Evolutionary conservation across 345 rosid genomes (phyloP), one percentile per base, ranked within the genome.

Genomic region (Pistacia atlantica): DNA sequence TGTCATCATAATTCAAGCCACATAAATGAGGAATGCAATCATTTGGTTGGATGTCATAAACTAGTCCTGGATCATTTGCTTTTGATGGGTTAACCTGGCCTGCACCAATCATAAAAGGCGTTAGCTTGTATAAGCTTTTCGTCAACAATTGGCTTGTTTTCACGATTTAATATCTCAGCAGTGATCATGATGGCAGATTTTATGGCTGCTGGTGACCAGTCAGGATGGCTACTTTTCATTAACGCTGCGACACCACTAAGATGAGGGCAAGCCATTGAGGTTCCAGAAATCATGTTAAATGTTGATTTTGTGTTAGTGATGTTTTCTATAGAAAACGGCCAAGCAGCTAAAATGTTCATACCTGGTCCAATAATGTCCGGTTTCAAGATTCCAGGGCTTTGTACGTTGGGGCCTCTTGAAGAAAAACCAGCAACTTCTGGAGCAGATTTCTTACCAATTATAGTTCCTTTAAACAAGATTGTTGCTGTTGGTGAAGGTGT

Each of bases 261-360:
- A 72, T 89, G 89, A 45, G 89, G 92, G 73, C 90, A 85, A 18
- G 92, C 78, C 87, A 89, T 89, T 22, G 92, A 87, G 12, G 89
- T 86, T 16, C 92, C 92, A 0, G 89, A 87, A 6, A 80, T 71
- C 18, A 89, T 68, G 55, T 86, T 89, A 61, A 89, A 89, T 31
- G 79, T 71, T 16, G 79, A 77, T 2, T 72, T 83, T 1, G 84
- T 78, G 16, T 78, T 80, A 1, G 88, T 86, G n/a, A 57, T 71
- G 69, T 79, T 71, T 70, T 80, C 81, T 10, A 82, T 75, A 1
- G 84, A 72, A 66, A 80, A 81, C 0, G 87, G 85, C 90, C 87
- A 83, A 4, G 84, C 92, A n/a, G 90, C 92, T 65, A 89, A n/a
- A 67, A 87, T 85, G 70, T 75, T 85, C 48, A 87, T 86, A 25